Percentiles rank a stretch among this genome's conserved stretches.
Evolutionary conservation across 169 alveolate species (phyloP).

Genomic region (Cryptosporidium xiaoi): DNA sequence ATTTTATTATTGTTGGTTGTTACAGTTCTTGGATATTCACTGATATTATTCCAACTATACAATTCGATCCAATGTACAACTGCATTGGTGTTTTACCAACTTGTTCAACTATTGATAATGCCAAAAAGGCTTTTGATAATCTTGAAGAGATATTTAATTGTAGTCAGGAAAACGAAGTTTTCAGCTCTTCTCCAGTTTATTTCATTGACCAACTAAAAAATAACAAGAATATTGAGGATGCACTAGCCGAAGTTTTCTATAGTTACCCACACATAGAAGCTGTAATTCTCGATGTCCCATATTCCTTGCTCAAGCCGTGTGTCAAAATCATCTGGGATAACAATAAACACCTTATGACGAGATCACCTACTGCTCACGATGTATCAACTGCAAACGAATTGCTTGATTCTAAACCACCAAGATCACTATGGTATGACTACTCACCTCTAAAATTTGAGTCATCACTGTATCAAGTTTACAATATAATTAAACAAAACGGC

Average conservation of each 20-base stretch:
- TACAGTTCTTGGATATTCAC: slow-evolving; percentile 60
- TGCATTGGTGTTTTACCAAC: slow-evolving; percentile 62
- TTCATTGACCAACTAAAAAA: slow-evolving; percentile 11
- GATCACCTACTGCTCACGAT: slow-evolving; percentile 55
- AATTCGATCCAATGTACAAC: slow-evolving; percentile 73
- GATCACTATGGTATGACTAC: slow-evolving; percentile 55
- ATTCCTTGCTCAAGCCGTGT: slow-evolving; percentile 14
- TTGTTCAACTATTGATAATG: slow-evolving; percentile 23
- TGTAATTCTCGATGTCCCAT: slow-evolving; percentile 57
- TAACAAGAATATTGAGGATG: slow-evolving; percentile 1
- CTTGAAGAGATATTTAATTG: slow-evolving; percentile 11
- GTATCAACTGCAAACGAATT: slow-evolving; percentile 32
- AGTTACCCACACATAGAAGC: slow-evolving; percentile 46
- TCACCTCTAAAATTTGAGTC: slow-evolving; percentile 67
- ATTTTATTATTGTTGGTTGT: slow-evolving; percentile 49
- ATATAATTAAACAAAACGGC: slow-evolving; percentile 59
- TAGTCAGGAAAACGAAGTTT: slow-evolving; percentile 41
- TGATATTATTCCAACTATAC: slow-evolving; percentile 62
- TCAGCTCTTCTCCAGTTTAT: slow-evolving; percentile 20
- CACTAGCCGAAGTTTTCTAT: slow-evolving; percentile 13
- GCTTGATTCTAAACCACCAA: slow-evolving; percentile 30
- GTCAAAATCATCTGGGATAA: slow-evolving; percentile 51
- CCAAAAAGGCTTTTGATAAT: slow-evolving; percentile 39
- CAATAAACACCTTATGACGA: slow-evolving; percentile 68
- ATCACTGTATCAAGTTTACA: slow-evolving; percentile 36